These are phyloP conservation scores for Gypsophila paniculata DNA, from an alignment of 179 eudicot species.

Conservation along the genomic window DNA sequence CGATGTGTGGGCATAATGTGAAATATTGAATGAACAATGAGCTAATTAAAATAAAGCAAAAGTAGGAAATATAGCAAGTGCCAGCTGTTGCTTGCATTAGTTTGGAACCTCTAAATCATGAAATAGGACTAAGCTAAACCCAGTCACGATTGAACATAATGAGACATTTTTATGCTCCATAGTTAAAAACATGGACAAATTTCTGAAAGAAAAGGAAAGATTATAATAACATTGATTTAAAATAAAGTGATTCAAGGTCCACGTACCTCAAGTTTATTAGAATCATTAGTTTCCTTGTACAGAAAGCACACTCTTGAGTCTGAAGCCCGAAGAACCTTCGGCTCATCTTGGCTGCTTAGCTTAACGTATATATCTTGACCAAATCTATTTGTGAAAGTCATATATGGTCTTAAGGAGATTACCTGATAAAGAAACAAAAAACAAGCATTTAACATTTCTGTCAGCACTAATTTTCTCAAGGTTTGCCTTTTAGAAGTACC, in stretches of 20 bases:
- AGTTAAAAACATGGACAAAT: not conserved
- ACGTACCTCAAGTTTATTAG: slow-evolving; percentile 66
- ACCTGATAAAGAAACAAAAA: slow-evolving; percentile 43
- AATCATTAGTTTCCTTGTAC: slow-evolving; percentile 49
- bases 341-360: slow-evolving; percentile 70
- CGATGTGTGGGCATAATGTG: not conserved
- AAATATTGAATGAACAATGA: not conserved
- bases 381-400: slow-evolving; percentile 90
- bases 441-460: not conserved
- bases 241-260: slow-evolving; percentile 7
- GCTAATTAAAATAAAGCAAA: too few relatives aligned
- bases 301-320: slow-evolving; percentile 79
- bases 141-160: not conserved
- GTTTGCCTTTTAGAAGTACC: slow-evolving; percentile 37
- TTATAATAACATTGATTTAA: not conserved
- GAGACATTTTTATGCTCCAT: not conserved
- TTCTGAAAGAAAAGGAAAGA: not conserved
- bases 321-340: slow-evolving; percentile 61
- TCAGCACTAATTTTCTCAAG: slow-evolving; percentile 9
- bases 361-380: slow-evolving; percentile 65
- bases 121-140: too few relatives aligned
- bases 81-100: not conserved
- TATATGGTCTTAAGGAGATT: slow-evolving; percentile 67
- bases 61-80: not conserved
- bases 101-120: not conserved